Base-by-base conservation (phyloP, 495 filamentous ascomycete species). In the Penicillium roqueforti region DNA sequence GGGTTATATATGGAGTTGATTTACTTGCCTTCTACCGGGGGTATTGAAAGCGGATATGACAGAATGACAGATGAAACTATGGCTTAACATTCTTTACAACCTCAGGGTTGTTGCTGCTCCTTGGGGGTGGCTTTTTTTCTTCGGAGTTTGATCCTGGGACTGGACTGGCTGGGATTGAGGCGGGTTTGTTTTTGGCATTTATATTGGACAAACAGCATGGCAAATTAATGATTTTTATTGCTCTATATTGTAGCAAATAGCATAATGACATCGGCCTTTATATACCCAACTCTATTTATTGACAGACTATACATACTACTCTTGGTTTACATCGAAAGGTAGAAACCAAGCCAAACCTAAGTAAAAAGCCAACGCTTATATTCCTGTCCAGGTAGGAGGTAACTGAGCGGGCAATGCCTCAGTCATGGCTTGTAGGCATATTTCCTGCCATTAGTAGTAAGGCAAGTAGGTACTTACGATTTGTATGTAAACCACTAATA, bases 261-360 rank as follows among this genome's bases (percentile, higher is more conserved):
- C 58, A 64, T 56, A 43, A 38, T 56, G 61, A 64, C 59, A 64
- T 56, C 58, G 48, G n/a, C 39, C 4, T 29, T 10, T 31, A 7
- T 18, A 28, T 43, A 44, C 23, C 22, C 22, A 23, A 23, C 22
- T 23, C 22, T 29, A 29, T 29, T 8, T 11, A 9, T 11, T 9
- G 9, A 29, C 10, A 29, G 8, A 29, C 26, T 29, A 29, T 9
- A 29, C 10, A 11, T 8, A 29, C 28, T 29, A 29, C 28, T 29
- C 28, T 29, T 3, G 28, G 28, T 29, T 10, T 29, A 10, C 28
- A 28, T 29, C 8, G 9, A 29, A 9, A 29, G 9, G 9, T 9
- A 9, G 23, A 23, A 23, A 23, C 2, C 8, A 29, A n/a, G n/a
- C n/a, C n/a, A n/a, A n/a, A n/a, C n/a, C n/a, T n/a, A n/a, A n/a